Conservation (phyloP, 129 eudicot species). For the Pittosporum tobira region DNA sequence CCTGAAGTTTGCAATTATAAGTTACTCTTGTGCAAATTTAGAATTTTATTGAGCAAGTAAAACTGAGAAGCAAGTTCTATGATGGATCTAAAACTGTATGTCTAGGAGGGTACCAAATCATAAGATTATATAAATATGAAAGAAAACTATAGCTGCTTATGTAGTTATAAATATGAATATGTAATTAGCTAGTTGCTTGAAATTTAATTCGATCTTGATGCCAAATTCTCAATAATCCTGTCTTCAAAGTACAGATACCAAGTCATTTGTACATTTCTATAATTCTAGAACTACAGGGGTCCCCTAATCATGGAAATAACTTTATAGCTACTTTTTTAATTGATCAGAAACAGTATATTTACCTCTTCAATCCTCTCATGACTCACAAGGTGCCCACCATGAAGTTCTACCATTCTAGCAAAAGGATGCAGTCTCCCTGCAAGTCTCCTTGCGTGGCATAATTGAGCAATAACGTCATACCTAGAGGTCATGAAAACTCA, state of each 20-base stretch:
- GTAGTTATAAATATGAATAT: too few relatives aligned
- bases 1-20: conserved; percentile 38
- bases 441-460: conserved; percentile 75
- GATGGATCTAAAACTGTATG: too few relatives aligned
- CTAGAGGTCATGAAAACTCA: conserved; percentile 26
- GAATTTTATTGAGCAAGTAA: too few relatives aligned
- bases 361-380: conserved; percentile 96
- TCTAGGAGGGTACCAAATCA: too few relatives aligned
- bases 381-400: conserved; percentile 97
- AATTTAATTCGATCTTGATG: too few relatives aligned
- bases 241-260: not conserved
- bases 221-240: not conserved
- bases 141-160: too few relatives aligned
- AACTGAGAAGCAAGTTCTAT: not conserved
- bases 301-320: not conserved
- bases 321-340: not conserved
- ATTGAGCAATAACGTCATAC: conserved; percentile 81
- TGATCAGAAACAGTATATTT: not conserved
- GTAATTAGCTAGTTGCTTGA: too few relatives aligned
- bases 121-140: too few relatives aligned
- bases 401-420: conserved; percentile 83
- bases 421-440: conserved; percentile 70
- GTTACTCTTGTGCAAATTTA: not conserved
- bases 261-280: not conserved
- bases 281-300: not conserved